phyloP scores from a whole-genome alignment of 2,329 filamentous ascomycete genomes.

The Trichoderma arundinaceum region DNA sequence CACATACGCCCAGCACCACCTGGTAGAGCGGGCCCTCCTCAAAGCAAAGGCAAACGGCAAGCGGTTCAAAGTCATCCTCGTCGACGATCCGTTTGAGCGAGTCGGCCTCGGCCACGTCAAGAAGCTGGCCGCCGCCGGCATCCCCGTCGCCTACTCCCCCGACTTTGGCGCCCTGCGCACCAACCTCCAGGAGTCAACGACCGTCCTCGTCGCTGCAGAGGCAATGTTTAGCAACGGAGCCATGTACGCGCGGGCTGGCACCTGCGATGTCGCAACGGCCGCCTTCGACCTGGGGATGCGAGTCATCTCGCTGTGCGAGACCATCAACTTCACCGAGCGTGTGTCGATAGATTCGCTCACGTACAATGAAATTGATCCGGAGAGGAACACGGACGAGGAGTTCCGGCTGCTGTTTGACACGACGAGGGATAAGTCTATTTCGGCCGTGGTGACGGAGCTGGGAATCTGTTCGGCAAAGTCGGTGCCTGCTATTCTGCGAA shows the following conservation, averaged over 20 bases:
- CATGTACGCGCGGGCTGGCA: slow-evolving; percentile 86
- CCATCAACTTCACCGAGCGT: slow-evolving; percentile 86
- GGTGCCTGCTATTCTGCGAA: slow-evolving; percentile 69
- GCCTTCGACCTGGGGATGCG: slow-evolving; percentile 77
- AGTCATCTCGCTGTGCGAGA: slow-evolving; percentile 90
- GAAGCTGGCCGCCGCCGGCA: slow-evolving; percentile 67
- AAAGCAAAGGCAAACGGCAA: slow-evolving; percentile 72
- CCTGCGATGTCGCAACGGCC: slow-evolving; percentile 82
- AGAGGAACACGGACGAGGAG: slow-evolving; percentile 62
- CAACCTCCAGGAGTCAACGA: slow-evolving; percentile 68
- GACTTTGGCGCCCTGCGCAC: slow-evolving; percentile 76
- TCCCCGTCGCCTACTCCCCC: slow-evolving; percentile 81
- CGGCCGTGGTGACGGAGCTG: slow-evolving; percentile 89
- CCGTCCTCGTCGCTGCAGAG: slow-evolving; percentile 87
- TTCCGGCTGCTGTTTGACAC: slow-evolving; percentile 85
- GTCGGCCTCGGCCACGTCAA: slow-evolving; percentile 67
- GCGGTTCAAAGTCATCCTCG: slow-evolving; percentile 80
- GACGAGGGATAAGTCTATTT: slow-evolving; percentile 84
- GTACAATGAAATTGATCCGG: slow-evolving; percentile 87
- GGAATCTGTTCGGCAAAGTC: slow-evolving; percentile 85
- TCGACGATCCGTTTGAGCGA: slow-evolving; percentile 70
- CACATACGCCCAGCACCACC: slow-evolving; percentile 83
- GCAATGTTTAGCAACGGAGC: slow-evolving; percentile 95
- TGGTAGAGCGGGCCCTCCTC: slow-evolving; percentile 83
- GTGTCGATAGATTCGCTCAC: slow-evolving; percentile 92